These are phyloP conservation scores for Ogataea thermomethanolica DNA, from an alignment of 805 yeast genomes.

Conservation along the genomic window DNA sequence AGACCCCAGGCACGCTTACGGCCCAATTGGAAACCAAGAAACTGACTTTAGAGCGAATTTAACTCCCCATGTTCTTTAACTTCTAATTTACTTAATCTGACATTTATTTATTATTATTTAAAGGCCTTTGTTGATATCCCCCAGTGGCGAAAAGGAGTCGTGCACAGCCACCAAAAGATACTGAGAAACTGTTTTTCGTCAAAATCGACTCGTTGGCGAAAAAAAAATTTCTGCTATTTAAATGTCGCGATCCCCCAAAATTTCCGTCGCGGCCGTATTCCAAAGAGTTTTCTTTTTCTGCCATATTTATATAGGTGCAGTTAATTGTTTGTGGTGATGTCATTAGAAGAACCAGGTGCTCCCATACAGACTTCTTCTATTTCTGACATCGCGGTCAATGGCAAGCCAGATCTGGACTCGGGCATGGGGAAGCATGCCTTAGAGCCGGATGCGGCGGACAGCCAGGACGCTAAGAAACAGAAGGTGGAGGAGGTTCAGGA, in stretches of 20 bases:
- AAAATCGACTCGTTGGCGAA: constrained; percentile 9
- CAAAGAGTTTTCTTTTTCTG: constrained; percentile 16
- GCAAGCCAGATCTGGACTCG: constrained; percentile 9
- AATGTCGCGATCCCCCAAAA: constrained; percentile 24
- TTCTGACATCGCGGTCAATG: constrained; percentile 13
- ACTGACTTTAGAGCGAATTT: no score
- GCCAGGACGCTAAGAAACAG: constrained; percentile 10
- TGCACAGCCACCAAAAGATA: constrained; percentile 1
- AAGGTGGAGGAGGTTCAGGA: constrained; percentile 8
- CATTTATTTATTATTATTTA: neutral
- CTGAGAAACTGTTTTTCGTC: constrained; percentile 1
- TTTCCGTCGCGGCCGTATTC: constrained; percentile 13
- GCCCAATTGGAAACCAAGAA: no score
- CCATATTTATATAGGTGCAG: constrained; percentile 14
- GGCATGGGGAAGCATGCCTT: constrained; percentile 11
- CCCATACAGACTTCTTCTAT: constrained; percentile 14
- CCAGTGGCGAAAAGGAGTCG: constrained; percentile 4
- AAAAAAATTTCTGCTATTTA: constrained; percentile 22
- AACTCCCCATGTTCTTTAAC: no score
- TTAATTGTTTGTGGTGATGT: constrained; percentile 24
- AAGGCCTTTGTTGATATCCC: constrained; percentile 1
- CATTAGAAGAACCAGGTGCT: constrained; percentile 26
- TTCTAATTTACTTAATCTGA: no score
- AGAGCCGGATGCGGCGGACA: constrained; percentile 11
- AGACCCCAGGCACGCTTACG: no score